Evolutionary conservation across 2,329 filamentous ascomycete species (phyloP).

Genomic region (Ilyonectria mors-panacis): DNA sequence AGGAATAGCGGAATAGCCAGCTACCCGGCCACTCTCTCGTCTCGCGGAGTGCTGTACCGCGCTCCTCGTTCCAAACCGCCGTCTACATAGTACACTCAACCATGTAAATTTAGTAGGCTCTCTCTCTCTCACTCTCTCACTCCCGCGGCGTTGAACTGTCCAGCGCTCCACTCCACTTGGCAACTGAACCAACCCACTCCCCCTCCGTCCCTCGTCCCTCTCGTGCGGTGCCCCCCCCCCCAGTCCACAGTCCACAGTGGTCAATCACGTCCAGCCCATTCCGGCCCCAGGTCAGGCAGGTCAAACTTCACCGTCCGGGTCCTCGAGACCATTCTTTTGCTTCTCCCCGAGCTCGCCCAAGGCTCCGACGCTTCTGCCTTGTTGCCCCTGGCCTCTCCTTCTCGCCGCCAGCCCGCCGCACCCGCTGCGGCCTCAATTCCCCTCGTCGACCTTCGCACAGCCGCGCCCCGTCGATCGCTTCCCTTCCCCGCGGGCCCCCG

Average conservation of each 20-base stretch:
- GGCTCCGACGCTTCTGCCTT: conserved; percentile 35
- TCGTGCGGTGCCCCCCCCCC: conserved; percentile 18
- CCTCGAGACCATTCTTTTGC: conserved; percentile 40
- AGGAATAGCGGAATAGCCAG: neutral
- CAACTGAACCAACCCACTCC: neutral
- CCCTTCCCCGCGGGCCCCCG: conserved; percentile 20
- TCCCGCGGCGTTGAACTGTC: conserved; percentile 4
- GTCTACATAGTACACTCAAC: neutral
- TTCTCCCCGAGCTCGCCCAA: conserved; percentile 29
- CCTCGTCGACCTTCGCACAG: conserved; percentile 18
- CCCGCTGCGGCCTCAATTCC: conserved; percentile 39
- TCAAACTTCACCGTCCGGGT: conserved; percentile 49
- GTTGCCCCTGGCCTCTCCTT: conserved; percentile 28
- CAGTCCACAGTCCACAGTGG: conserved; percentile 31
- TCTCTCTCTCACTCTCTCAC: neutral
- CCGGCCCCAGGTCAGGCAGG: conserved; percentile 46
- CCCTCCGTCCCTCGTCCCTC: conserved; percentile 11
- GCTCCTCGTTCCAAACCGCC: no score
- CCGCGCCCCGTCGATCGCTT: conserved; percentile 25
- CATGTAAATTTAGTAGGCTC: neutral
- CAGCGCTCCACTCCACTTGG: conserved; percentile 4
- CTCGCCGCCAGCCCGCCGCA: conserved; percentile 12
- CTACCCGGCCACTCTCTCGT: neutral
- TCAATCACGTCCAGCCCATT: conserved; percentile 43
- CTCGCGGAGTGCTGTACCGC: no score